phyloP scores from a whole-genome alignment of 371 early-diverging fungal genomes.

The Encephalitozoon cuniculi region DNA sequence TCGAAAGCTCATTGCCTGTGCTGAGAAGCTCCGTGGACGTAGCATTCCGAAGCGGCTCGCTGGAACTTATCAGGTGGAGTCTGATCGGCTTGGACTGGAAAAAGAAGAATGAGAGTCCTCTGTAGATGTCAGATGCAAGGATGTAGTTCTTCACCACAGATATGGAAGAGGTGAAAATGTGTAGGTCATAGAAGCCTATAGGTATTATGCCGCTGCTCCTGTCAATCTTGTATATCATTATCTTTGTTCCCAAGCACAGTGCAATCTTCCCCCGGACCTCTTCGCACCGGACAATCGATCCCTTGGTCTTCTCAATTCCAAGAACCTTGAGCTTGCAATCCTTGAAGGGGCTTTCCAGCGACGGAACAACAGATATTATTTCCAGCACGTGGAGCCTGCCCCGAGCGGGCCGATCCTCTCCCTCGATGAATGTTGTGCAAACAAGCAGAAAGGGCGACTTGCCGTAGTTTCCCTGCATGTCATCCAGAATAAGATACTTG shows the following conservation, averaged over 20 bases:
- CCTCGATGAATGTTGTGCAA: constrained; percentile 53
- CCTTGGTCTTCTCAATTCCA: constrained; percentile 54
- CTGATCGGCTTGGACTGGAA: constrained; percentile 57
- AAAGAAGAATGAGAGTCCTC: constrained; percentile 56
- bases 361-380: constrained; percentile 51
- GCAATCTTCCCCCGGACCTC: constrained; percentile 52
- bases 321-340: constrained; percentile 54
- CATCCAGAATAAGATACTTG: constrained; percentile 39
- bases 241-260: constrained; percentile 52
- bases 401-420: constrained; percentile 53
- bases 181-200: constrained; percentile 60
- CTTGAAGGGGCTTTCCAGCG: constrained; percentile 31
- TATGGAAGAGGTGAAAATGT: constrained; percentile 48
- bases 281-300: constrained; percentile 42
- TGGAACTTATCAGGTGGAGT: constrained; percentile 49
- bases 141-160: constrained; percentile 56
- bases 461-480: constrained; percentile 39
- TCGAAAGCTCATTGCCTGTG: not conserved
- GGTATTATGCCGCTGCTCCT: constrained; percentile 40
- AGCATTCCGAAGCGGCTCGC: constrained; percentile 28
- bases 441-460: constrained; percentile 43
- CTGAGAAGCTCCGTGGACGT: constrained; percentile 3
- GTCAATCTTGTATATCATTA: constrained; percentile 60
- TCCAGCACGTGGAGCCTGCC: constrained; percentile 58
- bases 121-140: constrained; percentile 54